phyloP scores from a whole-genome alignment of 352 stramenopile genomes.

The Pythium volutum region DNA sequence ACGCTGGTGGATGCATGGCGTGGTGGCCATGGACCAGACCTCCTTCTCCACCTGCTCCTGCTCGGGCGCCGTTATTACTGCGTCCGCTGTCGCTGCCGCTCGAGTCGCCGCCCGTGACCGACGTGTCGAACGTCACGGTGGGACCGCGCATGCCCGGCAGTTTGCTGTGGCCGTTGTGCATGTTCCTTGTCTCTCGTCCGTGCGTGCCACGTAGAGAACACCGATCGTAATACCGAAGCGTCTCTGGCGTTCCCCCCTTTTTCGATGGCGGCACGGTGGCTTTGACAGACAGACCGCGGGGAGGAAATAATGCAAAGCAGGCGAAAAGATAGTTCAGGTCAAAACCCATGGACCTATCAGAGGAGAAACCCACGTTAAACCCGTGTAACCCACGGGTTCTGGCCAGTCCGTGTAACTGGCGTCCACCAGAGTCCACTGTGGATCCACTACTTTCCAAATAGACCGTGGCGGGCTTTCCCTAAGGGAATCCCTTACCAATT shows the following conservation, averaged over 20 bases:
- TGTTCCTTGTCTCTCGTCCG: neutral
- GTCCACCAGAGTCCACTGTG: conserved; percentile 15
- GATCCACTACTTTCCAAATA: conserved; percentile 1
- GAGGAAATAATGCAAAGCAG: neutral
- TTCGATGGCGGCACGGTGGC: neutral
- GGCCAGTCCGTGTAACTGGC: neutral
- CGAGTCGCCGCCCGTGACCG: conserved; percentile 42
- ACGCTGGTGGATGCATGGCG: neutral
- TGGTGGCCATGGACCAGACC: conserved; percentile 1
- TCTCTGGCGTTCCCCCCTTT: neutral
- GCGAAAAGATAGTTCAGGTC: neutral
- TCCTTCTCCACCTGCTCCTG: neutral
- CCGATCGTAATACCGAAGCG: too few species aligned
- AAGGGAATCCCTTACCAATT: too few species aligned
- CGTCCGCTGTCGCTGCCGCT: conserved; percentile 48
- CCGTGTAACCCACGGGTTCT: neutral
- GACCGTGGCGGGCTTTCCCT: neutral
- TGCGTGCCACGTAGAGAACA: too few species aligned
- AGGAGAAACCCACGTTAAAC: neutral
- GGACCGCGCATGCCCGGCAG: conserved; percentile 23
- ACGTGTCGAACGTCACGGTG: conserved; percentile 71
- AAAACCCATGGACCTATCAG: neutral
- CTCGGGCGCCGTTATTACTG: conserved; percentile 12
- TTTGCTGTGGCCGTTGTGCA: conserved; percentile 53
- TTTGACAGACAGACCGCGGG: neutral